Percentiles rank a stretch among this genome's conserved stretches.
Evolutionary conservation across 176 grass and related monocot species (phyloP).

Genomic region (Calamus simplicifolius): DNA sequence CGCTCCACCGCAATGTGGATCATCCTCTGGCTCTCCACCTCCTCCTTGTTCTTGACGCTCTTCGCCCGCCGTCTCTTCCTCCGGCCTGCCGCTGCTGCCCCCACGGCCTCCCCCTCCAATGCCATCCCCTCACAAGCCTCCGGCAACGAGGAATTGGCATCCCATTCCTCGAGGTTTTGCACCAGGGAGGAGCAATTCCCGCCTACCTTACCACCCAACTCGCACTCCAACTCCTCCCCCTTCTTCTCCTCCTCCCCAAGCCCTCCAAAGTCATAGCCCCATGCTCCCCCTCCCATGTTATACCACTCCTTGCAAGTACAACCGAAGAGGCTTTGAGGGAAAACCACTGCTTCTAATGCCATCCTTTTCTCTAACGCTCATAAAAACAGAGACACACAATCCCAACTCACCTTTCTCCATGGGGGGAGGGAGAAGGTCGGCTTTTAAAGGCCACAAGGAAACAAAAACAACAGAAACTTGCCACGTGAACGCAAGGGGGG

Average conservation of each 20-base stretch:
- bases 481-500: conserved; percentile 11
- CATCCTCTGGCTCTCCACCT: conserved; percentile 95
- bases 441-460: conserved; percentile 16
- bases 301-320: conserved; percentile 30
- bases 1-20: conserved; percentile 99
- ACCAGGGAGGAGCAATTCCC: conserved; percentile 14
- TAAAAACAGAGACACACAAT: neutral
- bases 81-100: conserved; percentile 9
- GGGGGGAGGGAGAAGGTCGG: neutral
- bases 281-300: conserved; percentile 11
- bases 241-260: neutral
- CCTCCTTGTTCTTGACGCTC: conserved; percentile 88
- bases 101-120: neutral
- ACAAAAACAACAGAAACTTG: neutral
- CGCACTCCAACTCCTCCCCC: neutral
- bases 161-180: conserved; percentile 45
- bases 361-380: conserved; percentile 21
- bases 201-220: conserved; percentile 14
- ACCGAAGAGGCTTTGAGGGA: conserved; percentile 52
- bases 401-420: neutral
- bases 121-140: conserved; percentile 9
- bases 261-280: conserved; percentile 2
- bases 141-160: conserved; percentile 27
- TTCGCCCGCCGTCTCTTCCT: conserved; percentile 67
- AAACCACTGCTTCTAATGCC: conserved; percentile 85